Evolutionary conservation across 108 stramenopile species (phyloP).

Genomic region (Cyclotella distinguenda): DNA sequence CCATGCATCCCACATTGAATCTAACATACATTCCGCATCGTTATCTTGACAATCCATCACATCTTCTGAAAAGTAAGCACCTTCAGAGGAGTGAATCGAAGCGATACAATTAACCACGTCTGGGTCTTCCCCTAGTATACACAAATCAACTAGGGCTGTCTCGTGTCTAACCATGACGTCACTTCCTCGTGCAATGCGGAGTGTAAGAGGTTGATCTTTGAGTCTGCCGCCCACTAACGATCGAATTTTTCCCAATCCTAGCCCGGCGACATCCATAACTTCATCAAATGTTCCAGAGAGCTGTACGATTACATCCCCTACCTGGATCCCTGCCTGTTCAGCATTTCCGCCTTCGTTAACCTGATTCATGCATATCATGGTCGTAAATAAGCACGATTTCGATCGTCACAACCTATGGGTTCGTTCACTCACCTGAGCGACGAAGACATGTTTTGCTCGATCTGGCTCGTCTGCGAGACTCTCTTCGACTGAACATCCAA

Average conservation of each 20-base stretch:
- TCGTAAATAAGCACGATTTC: not conserved
- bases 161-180: conserved; percentile 69
- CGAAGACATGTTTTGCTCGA: conserved; percentile 59
- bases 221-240: not conserved
- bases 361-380: no score
- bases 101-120: conserved; percentile 31
- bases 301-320: conserved; percentile 75
- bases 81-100: conserved; percentile 26
- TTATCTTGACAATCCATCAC: conserved; percentile 36
- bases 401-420: not conserved
- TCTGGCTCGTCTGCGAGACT: conserved; percentile 59
- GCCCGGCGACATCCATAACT: conserved; percentile 7
- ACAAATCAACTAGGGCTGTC: conserved; percentile 66
- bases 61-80: conserved; percentile 17
- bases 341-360: conserved; percentile 66
- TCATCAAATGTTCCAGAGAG: conserved; percentile 50
- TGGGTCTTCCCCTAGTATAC: conserved; percentile 46
- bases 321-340: conserved; percentile 56
- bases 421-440: conserved; percentile 48
- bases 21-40: conserved; percentile 55
- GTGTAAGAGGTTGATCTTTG: not conserved
- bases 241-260: conserved; percentile 7
- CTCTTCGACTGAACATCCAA: conserved; percentile 81
- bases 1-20: conserved; percentile 57
- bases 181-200: conserved; percentile 17